These are phyloP conservation scores for Colletotrichum neosansevieriae DNA, from an alignment of 2,329 filamentous ascomycete genomes.

Conservation along the genomic window DNA sequence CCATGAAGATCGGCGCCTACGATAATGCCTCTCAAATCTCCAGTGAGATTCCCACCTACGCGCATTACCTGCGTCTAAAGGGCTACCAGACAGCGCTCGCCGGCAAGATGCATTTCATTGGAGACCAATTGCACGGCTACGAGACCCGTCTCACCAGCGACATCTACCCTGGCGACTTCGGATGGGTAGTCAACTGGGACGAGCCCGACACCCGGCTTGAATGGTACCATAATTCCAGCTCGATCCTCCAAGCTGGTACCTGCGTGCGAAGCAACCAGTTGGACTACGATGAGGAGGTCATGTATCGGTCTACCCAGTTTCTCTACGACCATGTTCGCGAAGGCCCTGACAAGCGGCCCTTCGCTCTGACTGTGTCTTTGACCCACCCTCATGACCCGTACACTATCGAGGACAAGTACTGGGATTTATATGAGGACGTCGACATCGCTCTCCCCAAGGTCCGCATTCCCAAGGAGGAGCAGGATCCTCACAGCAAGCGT, in stretches of 20 bases:
- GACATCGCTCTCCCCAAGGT: constrained; percentile 88
- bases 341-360: constrained; percentile 78
- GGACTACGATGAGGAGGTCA: constrained; percentile 96
- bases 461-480: constrained; percentile 81
- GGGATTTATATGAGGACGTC: constrained; percentile 90
- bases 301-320: constrained; percentile 91
- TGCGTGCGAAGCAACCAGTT: constrained; percentile 95
- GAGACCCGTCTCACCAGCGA: constrained; percentile 93
- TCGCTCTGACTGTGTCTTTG: constrained; percentile 89
- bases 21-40: constrained; percentile 90
- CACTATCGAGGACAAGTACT: constrained; percentile 92
- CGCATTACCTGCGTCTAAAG: constrained; percentile 86
- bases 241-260: constrained; percentile 88
- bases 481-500: constrained; percentile 88
- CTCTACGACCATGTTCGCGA: constrained; percentile 91
- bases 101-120: constrained; percentile 98
- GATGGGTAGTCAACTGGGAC: constrained; percentile 97
- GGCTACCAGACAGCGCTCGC: constrained; percentile 92
- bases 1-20: constrained; percentile 90
- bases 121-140: constrained; percentile 94
- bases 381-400: constrained; percentile 97
- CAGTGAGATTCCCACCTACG: constrained; percentile 89
- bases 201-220: constrained; percentile 86
- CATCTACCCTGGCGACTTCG: constrained; percentile 94
- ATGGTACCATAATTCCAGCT: constrained; percentile 97